phyloP scores from a whole-genome alignment of 148 eudicot species.

The Fallopia convolvulus region DNA sequence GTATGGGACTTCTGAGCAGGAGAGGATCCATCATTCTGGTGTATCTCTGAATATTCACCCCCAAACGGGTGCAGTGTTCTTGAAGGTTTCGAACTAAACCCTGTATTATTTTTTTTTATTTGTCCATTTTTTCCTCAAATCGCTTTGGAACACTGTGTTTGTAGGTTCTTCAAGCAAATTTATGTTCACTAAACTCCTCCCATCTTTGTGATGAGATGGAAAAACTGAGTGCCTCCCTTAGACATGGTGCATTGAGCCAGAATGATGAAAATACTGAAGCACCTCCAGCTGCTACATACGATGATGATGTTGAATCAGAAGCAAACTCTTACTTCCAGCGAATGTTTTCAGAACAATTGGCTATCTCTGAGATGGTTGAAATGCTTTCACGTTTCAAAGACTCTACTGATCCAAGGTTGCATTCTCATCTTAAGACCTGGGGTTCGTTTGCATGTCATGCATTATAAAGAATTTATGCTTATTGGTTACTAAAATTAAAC shows the following conservation, averaged over 20 bases:
- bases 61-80: slow-evolving; percentile 40
- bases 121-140: not conserved
- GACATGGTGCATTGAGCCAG: slow-evolving; percentile 35
- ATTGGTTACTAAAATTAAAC: no score
- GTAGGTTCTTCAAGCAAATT: slow-evolving; percentile 77
- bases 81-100: slow-evolving; percentile 53
- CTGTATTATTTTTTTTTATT: not conserved
- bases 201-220: slow-evolving; percentile 62
- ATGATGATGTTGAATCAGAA: slow-evolving; percentile 74
- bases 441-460: no score
- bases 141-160: slow-evolving; percentile 9
- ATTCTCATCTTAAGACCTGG: slow-evolving; percentile 11
- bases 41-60: slow-evolving; percentile 30
- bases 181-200: slow-evolving; percentile 33
- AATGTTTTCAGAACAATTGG: slow-evolving; percentile 75
- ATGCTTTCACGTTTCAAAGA: slow-evolving; percentile 89
- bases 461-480: no score
- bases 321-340: slow-evolving; percentile 81
- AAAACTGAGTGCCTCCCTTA: slow-evolving; percentile 35
- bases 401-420: slow-evolving; percentile 65
- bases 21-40: slow-evolving; percentile 43
- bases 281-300: slow-evolving; percentile 39
- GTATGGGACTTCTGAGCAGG: slow-evolving; percentile 32
- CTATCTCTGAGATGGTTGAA: slow-evolving; percentile 71
- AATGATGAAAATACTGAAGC: slow-evolving; percentile 35